Conservation (phyloP, 352 stramenopile genomes). For the Phytophthora pluvialis region DNA sequence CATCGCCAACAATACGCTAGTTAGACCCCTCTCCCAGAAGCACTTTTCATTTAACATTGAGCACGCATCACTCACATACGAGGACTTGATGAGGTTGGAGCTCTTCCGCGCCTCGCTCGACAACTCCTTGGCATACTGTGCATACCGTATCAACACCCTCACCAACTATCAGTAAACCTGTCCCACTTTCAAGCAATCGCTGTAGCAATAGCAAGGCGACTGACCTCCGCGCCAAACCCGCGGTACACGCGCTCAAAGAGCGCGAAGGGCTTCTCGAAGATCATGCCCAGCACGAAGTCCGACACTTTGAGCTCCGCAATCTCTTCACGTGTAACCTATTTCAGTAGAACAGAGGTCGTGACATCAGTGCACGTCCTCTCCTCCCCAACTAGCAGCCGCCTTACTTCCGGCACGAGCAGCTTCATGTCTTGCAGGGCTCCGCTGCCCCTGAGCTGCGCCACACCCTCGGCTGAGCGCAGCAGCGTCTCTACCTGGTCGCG, state of each 20-base stretch:
- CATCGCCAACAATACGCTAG: neutral
- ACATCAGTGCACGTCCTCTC: neutral
- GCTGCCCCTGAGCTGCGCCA: conserved; percentile 64
- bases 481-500: conserved; percentile 61
- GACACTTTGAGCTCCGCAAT: conserved; percentile 78
- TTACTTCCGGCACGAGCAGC: conserved; percentile 66
- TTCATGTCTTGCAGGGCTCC: conserved; percentile 66
- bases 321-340: conserved; percentile 63
- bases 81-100: conserved; percentile 81
- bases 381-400: neutral
- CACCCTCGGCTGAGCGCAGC: conserved; percentile 57
- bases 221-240: conserved; percentile 68
- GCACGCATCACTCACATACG: conserved; percentile 51
- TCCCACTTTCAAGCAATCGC: neutral
- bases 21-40: neutral
- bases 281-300: conserved; percentile 83
- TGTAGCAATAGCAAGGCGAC: neutral
- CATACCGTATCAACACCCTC: neutral
- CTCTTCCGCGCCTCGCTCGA: conserved; percentile 81
- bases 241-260: conserved; percentile 69
- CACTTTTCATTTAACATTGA: neutral
- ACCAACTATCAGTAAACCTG: conserved; percentile 2
- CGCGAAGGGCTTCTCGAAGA: conserved; percentile 78
- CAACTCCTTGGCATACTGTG: conserved; percentile 84
- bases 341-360: neutral